Evolutionary conservation across 2,329 filamentous ascomycete genomes (phyloP).

Genomic region (Colletotrichum destructivum): DNA sequence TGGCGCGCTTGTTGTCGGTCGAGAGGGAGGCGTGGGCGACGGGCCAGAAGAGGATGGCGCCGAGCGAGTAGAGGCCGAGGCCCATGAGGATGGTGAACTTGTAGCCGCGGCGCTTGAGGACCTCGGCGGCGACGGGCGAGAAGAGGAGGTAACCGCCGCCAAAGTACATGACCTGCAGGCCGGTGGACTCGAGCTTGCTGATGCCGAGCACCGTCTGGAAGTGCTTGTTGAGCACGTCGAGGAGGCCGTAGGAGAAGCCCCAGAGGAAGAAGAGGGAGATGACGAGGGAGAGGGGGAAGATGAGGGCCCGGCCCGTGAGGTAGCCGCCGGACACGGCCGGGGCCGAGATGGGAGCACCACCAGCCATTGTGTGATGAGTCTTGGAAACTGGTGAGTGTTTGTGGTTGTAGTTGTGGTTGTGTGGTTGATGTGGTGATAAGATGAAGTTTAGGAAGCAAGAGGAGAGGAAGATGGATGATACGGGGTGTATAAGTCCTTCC

Average conservation of each 20-base stretch:
- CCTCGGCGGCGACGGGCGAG: slow-evolving; percentile 57
- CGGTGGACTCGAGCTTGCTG: slow-evolving; percentile 56
- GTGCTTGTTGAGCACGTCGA: slow-evolving; percentile 59
- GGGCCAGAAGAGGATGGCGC: slow-evolving; percentile 68
- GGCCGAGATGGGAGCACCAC: slow-evolving; percentile 55
- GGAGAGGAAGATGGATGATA: background rate
- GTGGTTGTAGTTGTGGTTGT: background rate
- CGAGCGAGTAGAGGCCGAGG: slow-evolving; percentile 75
- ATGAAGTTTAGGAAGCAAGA: background rate
- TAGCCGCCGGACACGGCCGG: slow-evolving; percentile 56
- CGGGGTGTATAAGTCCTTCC: slow-evolving; percentile 1
- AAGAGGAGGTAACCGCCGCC: slow-evolving; percentile 58
- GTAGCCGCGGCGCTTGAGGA: slow-evolving; percentile 60
- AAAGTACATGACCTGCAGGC: slow-evolving; percentile 59
- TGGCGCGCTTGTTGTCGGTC: slow-evolving; percentile 50
- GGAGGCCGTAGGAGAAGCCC: slow-evolving; percentile 43
- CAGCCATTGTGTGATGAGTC: slow-evolving; percentile 53
- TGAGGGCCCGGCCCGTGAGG: slow-evolving; percentile 56
- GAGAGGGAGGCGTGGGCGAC: slow-evolving; percentile 67
- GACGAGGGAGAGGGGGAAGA: slow-evolving; percentile 64
- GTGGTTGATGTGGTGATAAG: background rate
- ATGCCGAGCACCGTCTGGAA: slow-evolving; percentile 64
- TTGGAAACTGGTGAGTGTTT: background rate
- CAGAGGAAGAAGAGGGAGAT: slow-evolving; percentile 52
- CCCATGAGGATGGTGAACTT: slow-evolving; percentile 65